Base-by-base conservation (phyloP, 306 rosid species). In the Canavalia ensiformis region DNA sequence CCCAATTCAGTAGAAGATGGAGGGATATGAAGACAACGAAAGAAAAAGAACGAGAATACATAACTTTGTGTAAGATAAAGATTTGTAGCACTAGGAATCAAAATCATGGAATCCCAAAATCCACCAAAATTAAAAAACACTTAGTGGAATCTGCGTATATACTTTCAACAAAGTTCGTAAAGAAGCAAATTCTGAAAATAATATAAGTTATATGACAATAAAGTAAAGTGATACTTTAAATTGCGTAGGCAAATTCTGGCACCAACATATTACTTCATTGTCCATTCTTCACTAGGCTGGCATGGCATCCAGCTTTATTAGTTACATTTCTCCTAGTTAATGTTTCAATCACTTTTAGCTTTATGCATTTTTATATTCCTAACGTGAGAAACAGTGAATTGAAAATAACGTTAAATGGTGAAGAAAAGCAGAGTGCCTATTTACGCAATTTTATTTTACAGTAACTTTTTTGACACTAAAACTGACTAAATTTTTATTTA, bases 101-200 rank as follows among this genome's bases (percentile, higher is more conserved):
- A 71, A 41, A 84, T 42, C 74, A 79, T 68, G 51, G 62, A 66
- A 69, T 54, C 55, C 31, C 51, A 80, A 55, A 70, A 68, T 79
- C 81, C 74, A 54, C 75, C 11, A 8, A 72, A 58, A 35, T 33
- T 66, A 51, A 56, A 44, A 12, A 62, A 47, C 12, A 4, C 54
- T 39, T 51, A 46, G 86, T 82, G 88, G 87, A 79, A 39, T 80
- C 73, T 47, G 60, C 56, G 86, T 69, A 49, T 75, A 49, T 70
- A 74, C 80, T 60, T 82, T 74, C 75, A 79, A 74, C 66, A 44
- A 82, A 78, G 60, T 54, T 30, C 55, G 2, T 0, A 79, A 74
- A 74, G 77, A 64, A 42, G 33, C 69, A 71, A 71, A 25, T 47
- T 25, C 28, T 62, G 18, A 25, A 39, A 57, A 65, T 18, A 60